Percentiles rank a stretch among this genome's conserved stretches.
These are phyloP conservation scores for Plantago coronopus DNA, from an alignment of 305 asterid genomes.

Conservation along the genomic window DNA sequence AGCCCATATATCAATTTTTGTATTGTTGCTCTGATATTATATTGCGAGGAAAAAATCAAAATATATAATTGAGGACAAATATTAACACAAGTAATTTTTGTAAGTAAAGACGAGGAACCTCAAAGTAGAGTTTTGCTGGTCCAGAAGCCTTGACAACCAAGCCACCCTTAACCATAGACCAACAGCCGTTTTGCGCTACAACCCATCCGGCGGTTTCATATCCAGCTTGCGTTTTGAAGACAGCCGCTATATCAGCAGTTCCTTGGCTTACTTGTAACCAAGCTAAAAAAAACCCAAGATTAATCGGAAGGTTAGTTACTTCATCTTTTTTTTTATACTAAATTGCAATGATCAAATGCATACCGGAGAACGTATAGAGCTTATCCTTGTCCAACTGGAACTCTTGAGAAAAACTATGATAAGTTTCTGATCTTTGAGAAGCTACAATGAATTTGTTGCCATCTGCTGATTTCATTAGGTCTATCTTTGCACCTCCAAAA, in stretches of 20 bases:
- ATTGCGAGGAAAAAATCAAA: not conserved
- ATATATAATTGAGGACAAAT: not conserved
- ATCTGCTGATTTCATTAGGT: conserved; percentile 15
- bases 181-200: conserved; percentile 32
- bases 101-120: not conserved
- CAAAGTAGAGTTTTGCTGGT: conserved; percentile 30
- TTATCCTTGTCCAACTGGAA: conserved; percentile 29
- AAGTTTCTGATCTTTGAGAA: conserved; percentile 14
- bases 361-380: conserved; percentile 37
- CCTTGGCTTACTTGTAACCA: conserved; percentile 43
- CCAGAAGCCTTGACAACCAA: conserved; percentile 30
- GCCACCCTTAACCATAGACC: conserved; percentile 54
- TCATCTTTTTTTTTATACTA: too few species aligned
- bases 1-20: conserved; percentile 41
- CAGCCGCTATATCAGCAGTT: conserved; percentile 24
- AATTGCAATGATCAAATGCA: too few species aligned
- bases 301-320: not conserved
- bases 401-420: conserved; percentile 21
- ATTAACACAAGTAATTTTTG: not conserved
- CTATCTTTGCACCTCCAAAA: conserved; percentile 29
- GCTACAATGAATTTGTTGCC: conserved; percentile 37
- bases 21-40: conserved; percentile 29
- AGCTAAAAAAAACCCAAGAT: conserved; percentile 19
- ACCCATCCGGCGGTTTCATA: conserved; percentile 25
- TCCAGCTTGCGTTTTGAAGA: conserved; percentile 24